phyloP scores from a whole-genome alignment of 768 basidiomycete genomes.

The Rhodotorula graminis region DNA sequence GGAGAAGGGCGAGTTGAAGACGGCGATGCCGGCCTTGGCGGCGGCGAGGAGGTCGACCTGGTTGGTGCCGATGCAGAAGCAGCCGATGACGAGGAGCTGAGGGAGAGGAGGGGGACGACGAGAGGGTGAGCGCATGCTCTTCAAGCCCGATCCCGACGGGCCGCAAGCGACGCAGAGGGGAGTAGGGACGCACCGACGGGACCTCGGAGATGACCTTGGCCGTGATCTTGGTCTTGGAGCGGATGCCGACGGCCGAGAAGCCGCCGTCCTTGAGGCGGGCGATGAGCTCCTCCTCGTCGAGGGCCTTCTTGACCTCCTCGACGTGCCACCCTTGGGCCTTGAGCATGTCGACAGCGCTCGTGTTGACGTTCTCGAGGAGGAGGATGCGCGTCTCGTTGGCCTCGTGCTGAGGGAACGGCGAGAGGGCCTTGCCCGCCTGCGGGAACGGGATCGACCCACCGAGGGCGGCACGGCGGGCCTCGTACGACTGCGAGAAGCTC shows the following conservation, averaged over 20 bases:
- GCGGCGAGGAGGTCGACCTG: constrained; percentile 87
- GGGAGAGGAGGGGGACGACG: neutral
- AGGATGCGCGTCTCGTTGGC: constrained; percentile 60
- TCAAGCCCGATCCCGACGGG: no score
- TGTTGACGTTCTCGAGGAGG: constrained; percentile 74
- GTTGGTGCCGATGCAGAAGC: constrained; percentile 99
- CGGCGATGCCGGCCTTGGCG: constrained; percentile 81
- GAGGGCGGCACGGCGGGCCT: neutral
- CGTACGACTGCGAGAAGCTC: constrained; percentile 5
- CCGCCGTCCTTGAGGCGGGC: constrained; percentile 61
- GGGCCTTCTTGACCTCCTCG: constrained; percentile 76
- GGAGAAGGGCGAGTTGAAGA: constrained; percentile 93
- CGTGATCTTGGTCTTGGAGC: constrained; percentile 96
- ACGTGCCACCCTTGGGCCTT: constrained; percentile 80
- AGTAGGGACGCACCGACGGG: constrained; percentile 62
- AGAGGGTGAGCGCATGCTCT: neutral
- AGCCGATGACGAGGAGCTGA: constrained; percentile 90
- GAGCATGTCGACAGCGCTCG: constrained; percentile 67
- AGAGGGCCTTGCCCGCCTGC: constrained; percentile 27
- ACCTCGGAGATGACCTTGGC: constrained; percentile 80
- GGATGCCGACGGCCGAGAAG: constrained; percentile 93
- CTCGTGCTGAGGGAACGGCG: constrained; percentile 31
- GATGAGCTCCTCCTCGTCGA: constrained; percentile 90
- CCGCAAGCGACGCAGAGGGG: neutral
- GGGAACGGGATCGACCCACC: constrained; percentile 16